Evolutionary conservation across 805 yeast species (phyloP).

Genomic region (Wickerhamomyces chambardii): DNA sequence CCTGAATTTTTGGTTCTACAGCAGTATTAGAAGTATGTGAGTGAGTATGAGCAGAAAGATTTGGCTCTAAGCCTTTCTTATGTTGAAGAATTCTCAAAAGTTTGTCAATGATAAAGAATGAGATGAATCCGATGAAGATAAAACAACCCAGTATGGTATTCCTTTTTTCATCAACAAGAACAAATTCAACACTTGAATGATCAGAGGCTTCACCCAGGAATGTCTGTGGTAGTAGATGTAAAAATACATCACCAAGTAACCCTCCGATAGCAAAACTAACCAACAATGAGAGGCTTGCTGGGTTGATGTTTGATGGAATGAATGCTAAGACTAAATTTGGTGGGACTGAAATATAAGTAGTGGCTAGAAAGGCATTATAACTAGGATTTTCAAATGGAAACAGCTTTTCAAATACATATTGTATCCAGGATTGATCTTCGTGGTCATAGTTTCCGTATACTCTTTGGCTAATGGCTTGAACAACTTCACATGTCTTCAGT

Average conservation of each 20-base stretch:
- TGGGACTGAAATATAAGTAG: constrained; percentile 54
- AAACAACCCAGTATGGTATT: constrained; percentile 41
- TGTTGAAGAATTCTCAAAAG: constrained; percentile 39
- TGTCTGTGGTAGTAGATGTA: constrained; percentile 65
- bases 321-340: constrained; percentile 49
- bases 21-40: constrained; percentile 18
- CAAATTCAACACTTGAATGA: constrained; percentile 29
- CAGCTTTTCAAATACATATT: constrained; percentile 29
- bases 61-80: constrained; percentile 16
- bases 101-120: constrained; percentile 58
- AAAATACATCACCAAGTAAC: constrained; percentile 62
- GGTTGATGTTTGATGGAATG: constrained; percentile 48
- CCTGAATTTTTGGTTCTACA: constrained; percentile 5
- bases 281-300: constrained; percentile 38
- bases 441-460: constrained; percentile 14
- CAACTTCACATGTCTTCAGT: constrained; percentile 28
- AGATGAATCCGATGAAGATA: constrained; percentile 50
- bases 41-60: constrained; percentile 27
- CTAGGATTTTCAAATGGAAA: constrained; percentile 49
- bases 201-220: constrained; percentile 43
- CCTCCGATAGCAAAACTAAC: constrained; percentile 76
- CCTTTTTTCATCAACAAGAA: constrained; percentile 41
- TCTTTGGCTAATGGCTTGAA: constrained; percentile 26
- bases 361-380: constrained; percentile 54
- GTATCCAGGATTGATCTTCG: constrained; percentile 21